These are phyloP conservation scores for Cutaneotrichosporon cavernicola DNA, from an alignment of 1,284 basidiomycete genomes.

Conservation along the genomic window DNA sequence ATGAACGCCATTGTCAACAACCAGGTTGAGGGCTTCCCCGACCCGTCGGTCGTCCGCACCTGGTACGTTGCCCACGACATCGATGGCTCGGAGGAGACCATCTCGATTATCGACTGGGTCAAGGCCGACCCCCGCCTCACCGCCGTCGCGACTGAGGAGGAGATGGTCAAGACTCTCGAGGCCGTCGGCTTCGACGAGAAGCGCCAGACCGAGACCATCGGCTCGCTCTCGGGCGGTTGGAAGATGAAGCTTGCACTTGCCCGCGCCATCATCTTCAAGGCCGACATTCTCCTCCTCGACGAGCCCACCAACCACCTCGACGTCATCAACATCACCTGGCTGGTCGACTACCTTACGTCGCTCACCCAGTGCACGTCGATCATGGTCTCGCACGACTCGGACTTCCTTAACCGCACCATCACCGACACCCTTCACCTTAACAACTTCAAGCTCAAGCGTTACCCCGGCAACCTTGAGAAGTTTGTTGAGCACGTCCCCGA, in stretches of 20 bases:
- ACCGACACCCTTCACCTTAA: constrained; percentile 98
- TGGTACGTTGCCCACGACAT: constrained; percentile 99
- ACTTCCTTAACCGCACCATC: constrained; percentile 98
- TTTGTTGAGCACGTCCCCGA: constrained; percentile 95
- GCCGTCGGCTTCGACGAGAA: constrained; percentile 88
- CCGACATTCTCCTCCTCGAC: constrained; percentile 93
- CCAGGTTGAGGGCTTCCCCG: constrained; percentile 95
- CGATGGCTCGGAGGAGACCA: constrained; percentile 90
- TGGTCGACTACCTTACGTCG: constrained; percentile 88
- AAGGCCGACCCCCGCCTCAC: constrained; percentile 79
- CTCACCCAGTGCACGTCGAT: constrained; percentile 92
- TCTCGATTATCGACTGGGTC: constrained; percentile 86
- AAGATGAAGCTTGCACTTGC: constrained; percentile 99
- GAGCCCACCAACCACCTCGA: constrained; percentile 99
- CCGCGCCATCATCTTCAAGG: constrained; percentile 98
- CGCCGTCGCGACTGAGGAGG: constrained; percentile 66
- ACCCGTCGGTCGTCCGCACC: constrained; percentile 79
- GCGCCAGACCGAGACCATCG: constrained; percentile 81
- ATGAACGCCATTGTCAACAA: constrained; percentile 96
- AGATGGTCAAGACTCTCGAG: constrained; percentile 75
- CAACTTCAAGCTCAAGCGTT: constrained; percentile 97
- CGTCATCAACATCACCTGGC: constrained; percentile 94
- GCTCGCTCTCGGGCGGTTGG: constrained; percentile 97
- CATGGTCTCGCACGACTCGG: constrained; percentile 98
- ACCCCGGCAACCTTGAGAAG: constrained; percentile 94